Evolutionary conservation across 768 basidiomycete genomes (phyloP).

Genomic region (Chalciporus pseudorubinellus): DNA sequence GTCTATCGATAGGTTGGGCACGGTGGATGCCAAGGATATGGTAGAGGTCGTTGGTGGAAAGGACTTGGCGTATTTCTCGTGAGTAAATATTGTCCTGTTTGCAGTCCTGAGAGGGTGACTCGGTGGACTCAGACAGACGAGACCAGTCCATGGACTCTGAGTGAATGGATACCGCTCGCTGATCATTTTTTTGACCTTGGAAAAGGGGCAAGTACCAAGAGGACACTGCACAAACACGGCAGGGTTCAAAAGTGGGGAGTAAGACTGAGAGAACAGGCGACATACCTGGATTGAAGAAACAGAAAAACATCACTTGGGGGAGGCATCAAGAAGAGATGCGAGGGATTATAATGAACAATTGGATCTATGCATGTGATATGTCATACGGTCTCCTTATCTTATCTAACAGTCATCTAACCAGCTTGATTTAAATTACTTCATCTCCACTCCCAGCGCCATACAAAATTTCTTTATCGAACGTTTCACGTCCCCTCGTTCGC

Average conservation of each 20-base stretch:
- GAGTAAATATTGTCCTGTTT: slow-evolving; percentile 11
- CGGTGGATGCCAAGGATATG: slow-evolving; percentile 64
- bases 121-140: slow-evolving; percentile 10
- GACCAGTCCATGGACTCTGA: slow-evolving; percentile 32
- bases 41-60: slow-evolving; percentile 67
- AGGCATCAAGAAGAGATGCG: slow-evolving; percentile 11
- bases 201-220: slow-evolving; percentile 63
- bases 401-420: slow-evolving; percentile 19
- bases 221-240: slow-evolving; percentile 40
- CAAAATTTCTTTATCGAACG: slow-evolving; percentile 56
- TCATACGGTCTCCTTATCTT: slow-evolving; percentile 9
- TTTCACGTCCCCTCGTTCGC: slow-evolving; percentile 77
- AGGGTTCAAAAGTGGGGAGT: neutral
- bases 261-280: neutral
- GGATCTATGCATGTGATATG: slow-evolving; percentile 11
- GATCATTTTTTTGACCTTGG: slow-evolving; percentile 45
- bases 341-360: too few relatives aligned
- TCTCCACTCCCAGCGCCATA: slow-evolving; percentile 35
- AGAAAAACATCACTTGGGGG: slow-evolving; percentile 32
- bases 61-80: slow-evolving; percentile 42
- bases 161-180: slow-evolving; percentile 32
- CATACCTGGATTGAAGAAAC: slow-evolving; percentile 30
- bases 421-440: too few relatives aligned
- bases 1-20: slow-evolving; percentile 50
- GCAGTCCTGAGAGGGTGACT: slow-evolving; percentile 1